Conservation (phyloP, 805 yeast species). For the Kazachstania kunashirensis region DNA sequence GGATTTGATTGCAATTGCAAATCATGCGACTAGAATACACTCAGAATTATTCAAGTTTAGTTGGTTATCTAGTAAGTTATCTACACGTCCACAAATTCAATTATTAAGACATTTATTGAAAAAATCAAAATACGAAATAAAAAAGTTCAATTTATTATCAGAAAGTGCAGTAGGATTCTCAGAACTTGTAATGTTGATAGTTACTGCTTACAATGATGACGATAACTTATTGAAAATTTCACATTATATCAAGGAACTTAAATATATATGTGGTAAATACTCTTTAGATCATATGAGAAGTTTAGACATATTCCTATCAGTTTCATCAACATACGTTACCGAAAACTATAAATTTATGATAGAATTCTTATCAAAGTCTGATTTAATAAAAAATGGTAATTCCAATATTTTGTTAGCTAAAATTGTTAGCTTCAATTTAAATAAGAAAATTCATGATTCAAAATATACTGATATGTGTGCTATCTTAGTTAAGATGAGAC, state of each 20-base stretch:
- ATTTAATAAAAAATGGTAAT: constrained; percentile 40
- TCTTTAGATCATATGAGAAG: constrained; percentile 63
- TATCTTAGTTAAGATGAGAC: constrained; percentile 55
- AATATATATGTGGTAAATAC: constrained; percentile 61
- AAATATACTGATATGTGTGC: constrained; percentile 38
- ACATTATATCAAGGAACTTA: constrained; percentile 39
- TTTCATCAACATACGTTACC: constrained; percentile 39
- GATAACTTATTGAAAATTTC: constrained; percentile 36
- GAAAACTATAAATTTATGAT: constrained; percentile 40
- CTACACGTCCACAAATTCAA: constrained; percentile 15
- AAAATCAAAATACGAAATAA: constrained; percentile 32
- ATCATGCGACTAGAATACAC: constrained; percentile 8
- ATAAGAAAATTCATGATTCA: constrained; percentile 8
- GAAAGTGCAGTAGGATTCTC: constrained; percentile 78
- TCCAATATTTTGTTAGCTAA: constrained; percentile 50
- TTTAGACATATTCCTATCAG: constrained; percentile 51
- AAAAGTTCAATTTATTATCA: constrained; percentile 53
- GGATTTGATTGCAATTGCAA: constrained; percentile 13
- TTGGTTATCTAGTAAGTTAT: constrained; percentile 24
- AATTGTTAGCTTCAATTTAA: constrained; percentile 39
- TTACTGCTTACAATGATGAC: constrained; percentile 33
- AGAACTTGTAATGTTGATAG: constrained; percentile 44
- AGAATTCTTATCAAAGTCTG: constrained; percentile 40
- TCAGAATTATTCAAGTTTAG: constrained; percentile 24
- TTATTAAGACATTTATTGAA: constrained; percentile 21